A percentile compares a stretch with the other conserved stretches of the same genome.
Evolutionary conservation across 164 flowering plant species (phyloP).

Genomic region (Magnolia sinica): DNA sequence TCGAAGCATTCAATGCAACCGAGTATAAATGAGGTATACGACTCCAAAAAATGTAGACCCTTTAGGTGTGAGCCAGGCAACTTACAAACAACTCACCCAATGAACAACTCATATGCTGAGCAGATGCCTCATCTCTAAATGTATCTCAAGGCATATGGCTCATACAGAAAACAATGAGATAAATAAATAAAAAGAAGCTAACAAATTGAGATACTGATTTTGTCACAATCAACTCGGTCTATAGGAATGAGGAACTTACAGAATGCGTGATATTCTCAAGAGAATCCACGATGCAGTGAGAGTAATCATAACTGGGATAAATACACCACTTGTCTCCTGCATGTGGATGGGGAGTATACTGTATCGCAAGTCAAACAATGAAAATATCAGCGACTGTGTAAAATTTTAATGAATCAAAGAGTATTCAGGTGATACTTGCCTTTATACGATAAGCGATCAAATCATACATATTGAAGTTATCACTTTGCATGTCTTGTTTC

Average conservation of each 20-base stretch:
- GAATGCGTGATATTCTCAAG: constrained; percentile 96
- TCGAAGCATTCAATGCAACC: no score
- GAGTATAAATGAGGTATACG: no score
- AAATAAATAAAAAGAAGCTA: not conserved
- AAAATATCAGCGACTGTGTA: not conserved
- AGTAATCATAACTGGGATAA: constrained; percentile 95
- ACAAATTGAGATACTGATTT: not conserved
- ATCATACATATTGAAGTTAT: constrained; percentile 94
- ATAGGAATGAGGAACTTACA: constrained; percentile 38
- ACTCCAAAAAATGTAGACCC: no score
- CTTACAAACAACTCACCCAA: no score
- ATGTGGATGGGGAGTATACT: constrained; percentile 97
- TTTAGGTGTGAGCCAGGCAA: no score
- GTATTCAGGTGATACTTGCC: constrained; percentile 39
- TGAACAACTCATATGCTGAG: no score
- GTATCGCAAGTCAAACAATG: constrained; percentile 16
- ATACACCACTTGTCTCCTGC: constrained; percentile 98
- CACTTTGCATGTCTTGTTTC: constrained; percentile 99
- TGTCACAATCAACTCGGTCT: not conserved
- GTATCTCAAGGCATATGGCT: no score
- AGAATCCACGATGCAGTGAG: constrained; percentile 98
- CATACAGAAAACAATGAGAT: no score
- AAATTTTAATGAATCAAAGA: constrained; percentile 1
- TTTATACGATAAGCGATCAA: constrained; percentile 97
- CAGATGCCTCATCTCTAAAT: no score